Evolutionary conservation across 2,329 filamentous ascomycete genomes (phyloP).

Genomic region (Apiospora arundinis): DNA sequence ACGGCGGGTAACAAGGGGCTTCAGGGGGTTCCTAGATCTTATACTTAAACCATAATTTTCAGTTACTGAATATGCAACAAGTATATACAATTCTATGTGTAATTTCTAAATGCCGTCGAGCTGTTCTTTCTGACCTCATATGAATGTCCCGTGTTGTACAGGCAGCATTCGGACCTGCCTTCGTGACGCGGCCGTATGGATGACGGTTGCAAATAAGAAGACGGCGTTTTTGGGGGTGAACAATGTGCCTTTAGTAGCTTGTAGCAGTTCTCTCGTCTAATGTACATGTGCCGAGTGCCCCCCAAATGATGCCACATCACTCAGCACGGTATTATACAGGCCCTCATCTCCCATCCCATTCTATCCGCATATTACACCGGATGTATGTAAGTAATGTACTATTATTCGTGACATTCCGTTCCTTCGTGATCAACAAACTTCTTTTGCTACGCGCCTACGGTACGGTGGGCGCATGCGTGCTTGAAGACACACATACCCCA

Average conservation of each 20-base stretch:
- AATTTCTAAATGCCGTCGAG: background rate
- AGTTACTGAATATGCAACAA: background rate
- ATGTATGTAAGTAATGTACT: slow-evolving; percentile 14
- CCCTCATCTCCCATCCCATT: background rate
- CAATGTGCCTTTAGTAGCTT: background rate
- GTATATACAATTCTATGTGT: background rate
- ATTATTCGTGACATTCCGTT: slow-evolving; percentile 16
- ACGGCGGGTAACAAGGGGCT: background rate
- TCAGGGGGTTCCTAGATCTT: background rate
- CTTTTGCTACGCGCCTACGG: background rate
- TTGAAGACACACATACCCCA: background rate
- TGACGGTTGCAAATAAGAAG: background rate
- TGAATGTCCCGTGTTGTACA: background rate
- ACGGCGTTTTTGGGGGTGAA: background rate
- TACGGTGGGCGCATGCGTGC: background rate
- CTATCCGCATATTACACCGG: slow-evolving; percentile 3
- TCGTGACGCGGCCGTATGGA: background rate
- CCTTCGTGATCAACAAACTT: slow-evolving; percentile 12
- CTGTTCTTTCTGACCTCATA: background rate
- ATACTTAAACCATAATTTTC: background rate
- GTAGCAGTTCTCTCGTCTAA: background rate
- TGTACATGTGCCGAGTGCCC: slow-evolving; percentile 3
- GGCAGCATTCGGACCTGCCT: background rate
- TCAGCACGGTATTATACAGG: slow-evolving; percentile 7
- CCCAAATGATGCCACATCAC: background rate